A percentile compares a stretch with the other conserved stretches of the same genome.
Evolutionary conservation across 345 rosid genomes (phyloP).

Genomic region (Pistacia atlantica): DNA sequence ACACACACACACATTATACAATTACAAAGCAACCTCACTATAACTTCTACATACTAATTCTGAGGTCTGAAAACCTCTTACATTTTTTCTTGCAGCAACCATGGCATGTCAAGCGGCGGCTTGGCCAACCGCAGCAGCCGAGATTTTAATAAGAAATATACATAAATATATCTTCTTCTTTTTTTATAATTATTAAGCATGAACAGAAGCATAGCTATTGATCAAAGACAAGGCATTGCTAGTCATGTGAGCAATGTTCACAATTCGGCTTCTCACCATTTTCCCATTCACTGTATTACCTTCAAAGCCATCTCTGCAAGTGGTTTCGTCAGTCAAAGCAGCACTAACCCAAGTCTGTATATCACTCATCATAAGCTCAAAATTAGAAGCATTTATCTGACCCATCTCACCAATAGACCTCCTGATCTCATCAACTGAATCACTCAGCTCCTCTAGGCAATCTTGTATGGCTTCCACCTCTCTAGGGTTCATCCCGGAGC

Average conservation of each 20-base stretch:
- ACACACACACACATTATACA: background rate
- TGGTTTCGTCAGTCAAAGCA: constrained; percentile 67
- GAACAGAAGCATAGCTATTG: constrained; percentile 55
- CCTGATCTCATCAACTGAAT: constrained; percentile 52
- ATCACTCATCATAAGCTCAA: constrained; percentile 43
- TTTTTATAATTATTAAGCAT: constrained; percentile 22
- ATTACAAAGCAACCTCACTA: background rate
- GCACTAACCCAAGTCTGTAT: constrained; percentile 84
- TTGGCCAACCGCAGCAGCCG: too few species aligned
- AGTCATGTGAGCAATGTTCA: constrained; percentile 56
- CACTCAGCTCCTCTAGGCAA: constrained; percentile 65
- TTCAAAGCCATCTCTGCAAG: constrained; percentile 72
- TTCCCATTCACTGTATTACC: constrained; percentile 42
- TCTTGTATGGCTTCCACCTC: constrained; percentile 64
- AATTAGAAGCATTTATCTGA: constrained; percentile 29
- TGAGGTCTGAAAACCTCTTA: background rate
- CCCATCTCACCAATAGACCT: constrained; percentile 64
- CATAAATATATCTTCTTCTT: too few species aligned
- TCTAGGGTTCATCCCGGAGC: constrained; percentile 41
- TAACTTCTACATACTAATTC: background rate
- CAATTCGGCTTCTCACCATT: constrained; percentile 42
- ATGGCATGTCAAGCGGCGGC: too few species aligned
- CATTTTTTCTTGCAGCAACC: too few species aligned
- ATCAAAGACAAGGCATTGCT: constrained; percentile 82
- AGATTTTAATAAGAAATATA: too few species aligned